Base-by-base conservation (phyloP, 169 alveolate species). In the Eimeria acervulina region DNA sequence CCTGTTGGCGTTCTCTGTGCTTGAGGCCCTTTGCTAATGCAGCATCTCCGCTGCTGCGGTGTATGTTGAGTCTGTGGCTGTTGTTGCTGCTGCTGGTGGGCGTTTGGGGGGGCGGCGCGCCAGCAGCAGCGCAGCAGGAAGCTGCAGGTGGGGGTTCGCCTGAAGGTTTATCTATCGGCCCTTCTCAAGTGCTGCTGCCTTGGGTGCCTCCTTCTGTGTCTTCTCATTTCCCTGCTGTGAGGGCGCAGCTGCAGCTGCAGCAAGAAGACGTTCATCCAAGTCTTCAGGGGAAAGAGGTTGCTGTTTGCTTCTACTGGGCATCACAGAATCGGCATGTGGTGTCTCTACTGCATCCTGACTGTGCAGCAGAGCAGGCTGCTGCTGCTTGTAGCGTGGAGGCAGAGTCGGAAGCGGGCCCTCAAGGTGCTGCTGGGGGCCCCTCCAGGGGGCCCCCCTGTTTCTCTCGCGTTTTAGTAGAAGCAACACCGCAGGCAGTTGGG, bases 141-240 rank as follows among this genome's bases (percentile, higher is more conserved):
- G 88, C 42, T 15, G 33, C n/a, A 23, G 87, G 59, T 7, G 61
- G 36, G 17, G 61, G 42, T 36, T 42, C 23, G 42, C 90, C 91
- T 31, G 91, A 83, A 28, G 91, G 91, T 31, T 40, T 83, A 5
- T 83, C 91, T 38, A 80, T 92, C 0, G 96, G 96, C 33, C 96
- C 96, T 0, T 85, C 96, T 5, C 96, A 92, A 66, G 96, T 92
- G 68, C 59, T 92, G 81, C 85, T 92, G 81, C 96, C 96, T 8
- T 90, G 90, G 90, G 66, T 81, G 63, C 90, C 95, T 44, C 81
- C 90, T 28, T 87, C 94, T 63, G n/a, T 40, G 51, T 10, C 96
- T 33, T 21, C 96, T 12, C 5, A 28, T 61, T 59, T 55, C 40
- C 91, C 88, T 13, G 74, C 96, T 2, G 96, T 92, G 76, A 83